These are phyloP conservation scores for Trichodelitschia bisporula DNA, from an alignment of 495 filamentous ascomycete genomes.

Conservation along the genomic window DNA sequence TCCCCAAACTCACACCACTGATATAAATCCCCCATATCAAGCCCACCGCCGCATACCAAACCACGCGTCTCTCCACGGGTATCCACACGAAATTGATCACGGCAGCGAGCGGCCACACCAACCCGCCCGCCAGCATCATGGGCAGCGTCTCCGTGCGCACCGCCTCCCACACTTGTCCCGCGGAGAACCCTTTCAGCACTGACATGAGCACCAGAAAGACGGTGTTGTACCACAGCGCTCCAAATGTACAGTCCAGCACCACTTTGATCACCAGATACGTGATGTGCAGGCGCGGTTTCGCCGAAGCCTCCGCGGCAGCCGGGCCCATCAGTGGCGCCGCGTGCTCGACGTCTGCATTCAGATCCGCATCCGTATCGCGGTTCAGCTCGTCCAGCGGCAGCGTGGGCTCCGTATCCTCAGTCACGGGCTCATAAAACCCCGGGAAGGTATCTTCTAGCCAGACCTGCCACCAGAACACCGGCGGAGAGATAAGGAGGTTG, in stretches of 20 bases:
- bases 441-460: slow-evolving; percentile 30
- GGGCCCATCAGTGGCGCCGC: not conserved
- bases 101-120: slow-evolving; percentile 68
- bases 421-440: slow-evolving; percentile 15
- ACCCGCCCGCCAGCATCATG: slow-evolving; percentile 48
- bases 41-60: slow-evolving; percentile 59
- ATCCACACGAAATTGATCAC: slow-evolving; percentile 57
- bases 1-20: too few species aligned
- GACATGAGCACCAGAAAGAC: slow-evolving; percentile 41
- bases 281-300: slow-evolving; percentile 3
- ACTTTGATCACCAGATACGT: slow-evolving; percentile 60
- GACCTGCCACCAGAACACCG: slow-evolving; percentile 71
- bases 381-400: slow-evolving; percentile 2
- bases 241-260: slow-evolving; percentile 41
- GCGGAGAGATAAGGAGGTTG: slow-evolving; percentile 48
- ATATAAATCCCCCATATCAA: slow-evolving; percentile 75
- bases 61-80: slow-evolving; percentile 45
- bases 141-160: slow-evolving; percentile 33
- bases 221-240: slow-evolving; percentile 50
- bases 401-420: slow-evolving; percentile 1
- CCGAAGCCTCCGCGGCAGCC: not conserved
- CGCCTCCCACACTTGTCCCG: not conserved
- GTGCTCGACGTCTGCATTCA: too few species aligned
- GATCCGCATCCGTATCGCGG: slow-evolving; percentile 5
- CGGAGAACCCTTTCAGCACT: slow-evolving; percentile 16